A percentile compares a stretch with the other conserved stretches of the same genome.
Conservation (phyloP, 192 early-diverging fungal genomes). For the Allomyces javanicus region DNA sequence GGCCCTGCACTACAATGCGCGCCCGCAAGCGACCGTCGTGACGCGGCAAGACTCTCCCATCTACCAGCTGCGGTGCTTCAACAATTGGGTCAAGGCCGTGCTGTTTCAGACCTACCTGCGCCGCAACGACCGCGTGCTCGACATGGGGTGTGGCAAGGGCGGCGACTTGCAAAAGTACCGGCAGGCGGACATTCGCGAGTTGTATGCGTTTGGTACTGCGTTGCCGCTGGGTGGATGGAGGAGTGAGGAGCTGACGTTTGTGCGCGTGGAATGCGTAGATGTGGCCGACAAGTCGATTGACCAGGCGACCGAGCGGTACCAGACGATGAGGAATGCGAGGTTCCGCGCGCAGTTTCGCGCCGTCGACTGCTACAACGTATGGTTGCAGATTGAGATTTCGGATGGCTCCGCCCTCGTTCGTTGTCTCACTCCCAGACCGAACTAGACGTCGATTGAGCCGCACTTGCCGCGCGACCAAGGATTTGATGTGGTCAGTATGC, state of each 20-base stretch:
- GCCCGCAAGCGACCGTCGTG: conserved; percentile 54
- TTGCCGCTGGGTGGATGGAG: background rate
- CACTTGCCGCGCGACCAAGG: conserved; percentile 21
- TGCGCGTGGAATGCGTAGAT: conserved; percentile 23
- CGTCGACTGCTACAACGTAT: conserved; percentile 68
- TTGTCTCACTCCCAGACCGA: background rate
- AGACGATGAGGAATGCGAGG: conserved; percentile 21
- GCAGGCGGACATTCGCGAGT: conserved; percentile 46
- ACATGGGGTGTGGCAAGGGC: conserved; percentile 87
- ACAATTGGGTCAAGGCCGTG: conserved; percentile 93
- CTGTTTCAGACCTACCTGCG: conserved; percentile 49
- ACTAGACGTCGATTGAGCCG: conserved; percentile 32
- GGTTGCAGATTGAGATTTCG: conserved; percentile 2
- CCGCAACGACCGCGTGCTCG: conserved; percentile 44
- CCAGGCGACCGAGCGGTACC: conserved; percentile 57
- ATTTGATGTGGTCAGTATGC: conserved; percentile 79
- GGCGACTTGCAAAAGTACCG: conserved; percentile 70
- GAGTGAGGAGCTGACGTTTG: conserved; percentile 3
- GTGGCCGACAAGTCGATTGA: conserved; percentile 69
- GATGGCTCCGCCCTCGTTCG: background rate
- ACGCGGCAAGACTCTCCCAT: conserved; percentile 64
- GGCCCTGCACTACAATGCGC: conserved; percentile 64
- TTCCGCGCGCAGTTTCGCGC: conserved; percentile 63
- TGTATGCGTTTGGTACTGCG: conserved; percentile 52
- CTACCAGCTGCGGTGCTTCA: conserved; percentile 68